Evolutionary conservation across 2,329 filamentous ascomycete species (phyloP).

Genomic region (Fusarium sp.): DNA sequence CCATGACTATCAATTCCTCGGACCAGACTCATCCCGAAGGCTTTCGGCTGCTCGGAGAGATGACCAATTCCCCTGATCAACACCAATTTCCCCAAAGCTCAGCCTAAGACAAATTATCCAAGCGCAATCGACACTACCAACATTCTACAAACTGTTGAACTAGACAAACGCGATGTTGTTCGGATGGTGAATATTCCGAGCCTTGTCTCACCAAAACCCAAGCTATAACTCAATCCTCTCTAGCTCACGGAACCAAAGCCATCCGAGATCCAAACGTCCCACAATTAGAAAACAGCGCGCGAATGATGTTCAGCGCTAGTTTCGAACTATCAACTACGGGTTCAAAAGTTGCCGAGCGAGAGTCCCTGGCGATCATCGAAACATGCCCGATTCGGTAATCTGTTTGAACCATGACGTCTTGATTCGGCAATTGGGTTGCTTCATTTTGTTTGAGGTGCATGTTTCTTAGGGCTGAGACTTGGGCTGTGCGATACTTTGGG

Average conservation of each 20-base stretch:
- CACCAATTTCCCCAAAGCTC: not conserved
- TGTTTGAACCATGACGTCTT: not conserved
- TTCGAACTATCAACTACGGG: constrained; percentile 8
- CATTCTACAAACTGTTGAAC: not conserved
- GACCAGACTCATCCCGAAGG: not conserved
- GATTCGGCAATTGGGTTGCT: not conserved
- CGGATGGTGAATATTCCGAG: constrained; percentile 4
- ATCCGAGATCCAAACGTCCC: constrained; percentile 1
- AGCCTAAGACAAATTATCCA: not conserved
- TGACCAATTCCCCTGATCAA: not conserved
- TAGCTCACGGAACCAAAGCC: constrained; percentile 21
- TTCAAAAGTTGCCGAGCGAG: constrained; percentile 12
- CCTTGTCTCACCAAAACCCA: constrained; percentile 8
- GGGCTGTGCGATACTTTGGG: not conserved
- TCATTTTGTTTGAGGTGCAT: not conserved
- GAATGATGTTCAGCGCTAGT: constrained; percentile 15
- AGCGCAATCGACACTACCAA: not conserved
- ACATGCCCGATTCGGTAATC: not conserved
- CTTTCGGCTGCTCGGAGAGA: not conserved
- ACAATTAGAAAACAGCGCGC: not conserved
- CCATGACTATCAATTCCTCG: not conserved
- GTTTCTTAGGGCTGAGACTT: not conserved
- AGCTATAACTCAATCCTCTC: not conserved
- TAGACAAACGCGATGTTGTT: not conserved
- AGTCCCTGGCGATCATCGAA: constrained; percentile 28